phyloP scores from a whole-genome alignment of 2,329 filamentous ascomycete genomes.

The Calonectria naviculata region DNA sequence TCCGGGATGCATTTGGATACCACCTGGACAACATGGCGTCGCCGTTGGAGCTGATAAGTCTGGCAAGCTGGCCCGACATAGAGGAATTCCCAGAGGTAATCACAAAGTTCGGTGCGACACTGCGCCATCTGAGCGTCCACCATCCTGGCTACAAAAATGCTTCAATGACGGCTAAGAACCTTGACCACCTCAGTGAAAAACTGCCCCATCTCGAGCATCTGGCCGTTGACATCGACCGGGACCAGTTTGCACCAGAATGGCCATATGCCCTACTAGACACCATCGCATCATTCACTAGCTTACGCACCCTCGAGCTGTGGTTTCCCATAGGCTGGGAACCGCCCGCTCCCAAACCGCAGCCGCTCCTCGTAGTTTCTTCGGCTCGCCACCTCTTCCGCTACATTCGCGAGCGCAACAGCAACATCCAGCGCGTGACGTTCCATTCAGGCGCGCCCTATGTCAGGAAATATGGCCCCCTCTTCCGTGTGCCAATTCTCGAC shows the following conservation, averaged over 20 bases:
- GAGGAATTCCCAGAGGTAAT: background rate
- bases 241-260: background rate
- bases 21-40: background rate
- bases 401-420: no score
- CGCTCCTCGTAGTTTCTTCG: no score
- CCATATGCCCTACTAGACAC: constrained; percentile 6
- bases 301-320: no score
- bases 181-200: constrained; percentile 7
- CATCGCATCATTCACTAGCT: constrained; percentile 15
- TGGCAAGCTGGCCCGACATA: background rate
- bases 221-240: constrained; percentile 2
- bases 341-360: no score
- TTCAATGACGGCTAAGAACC: background rate
- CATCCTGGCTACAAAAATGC: background rate
- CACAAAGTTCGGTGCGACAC: background rate
- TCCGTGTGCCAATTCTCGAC: no score
- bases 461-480: no score
- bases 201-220: constrained; percentile 17
- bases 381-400: no score
- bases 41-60: constrained; percentile 16
- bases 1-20: background rate
- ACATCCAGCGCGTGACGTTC: no score
- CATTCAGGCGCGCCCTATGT: no score
- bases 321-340: no score
- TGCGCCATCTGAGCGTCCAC: constrained; percentile 15